Evolutionary conservation across 768 basidiomycete species (phyloP).

Genomic region (Auriscalpium microsporum): DNA sequence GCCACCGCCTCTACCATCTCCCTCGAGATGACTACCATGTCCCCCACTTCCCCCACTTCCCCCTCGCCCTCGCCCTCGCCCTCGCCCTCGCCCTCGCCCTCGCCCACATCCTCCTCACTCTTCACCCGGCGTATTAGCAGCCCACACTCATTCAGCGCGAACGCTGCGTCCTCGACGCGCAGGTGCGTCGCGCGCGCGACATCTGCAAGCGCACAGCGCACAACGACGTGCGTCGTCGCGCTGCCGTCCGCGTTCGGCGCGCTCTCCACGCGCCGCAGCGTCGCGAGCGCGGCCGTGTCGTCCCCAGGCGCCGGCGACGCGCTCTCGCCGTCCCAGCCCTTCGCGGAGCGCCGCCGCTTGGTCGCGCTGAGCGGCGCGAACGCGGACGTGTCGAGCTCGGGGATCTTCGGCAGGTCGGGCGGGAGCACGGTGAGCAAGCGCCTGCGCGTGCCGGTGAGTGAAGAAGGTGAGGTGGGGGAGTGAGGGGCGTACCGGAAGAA

Average conservation of each 20-base stretch:
- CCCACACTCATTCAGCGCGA: conserved; percentile 83
- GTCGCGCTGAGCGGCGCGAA: not conserved
- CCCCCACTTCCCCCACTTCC: conserved; percentile 32
- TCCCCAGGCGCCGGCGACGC: conserved; percentile 13
- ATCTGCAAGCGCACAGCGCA: conserved; percentile 65
- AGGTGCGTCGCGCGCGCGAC: conserved; percentile 77
- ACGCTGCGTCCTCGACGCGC: conserved; percentile 77
- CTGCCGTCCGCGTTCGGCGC: conserved; percentile 55
- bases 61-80: conserved; percentile 21
- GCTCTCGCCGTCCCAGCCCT: conserved; percentile 72
- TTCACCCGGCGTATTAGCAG: conserved; percentile 44
- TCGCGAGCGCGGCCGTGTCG: conserved; percentile 45
- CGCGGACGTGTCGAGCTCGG: conserved; percentile 23
- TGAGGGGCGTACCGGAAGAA: conserved; percentile 55
- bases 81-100: conserved; percentile 13
- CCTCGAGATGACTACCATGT: conserved; percentile 48
- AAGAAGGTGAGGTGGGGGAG: not conserved
- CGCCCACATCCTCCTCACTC: too few relatives aligned
- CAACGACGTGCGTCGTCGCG: conserved; percentile 58
- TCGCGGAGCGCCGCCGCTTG: conserved; percentile 24
- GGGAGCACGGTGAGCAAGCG: conserved; percentile 57
- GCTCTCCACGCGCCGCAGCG: conserved; percentile 50
- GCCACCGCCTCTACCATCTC: conserved; percentile 65
- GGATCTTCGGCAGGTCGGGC: conserved; percentile 39
- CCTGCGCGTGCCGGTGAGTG: conserved; percentile 18